Base-by-base conservation (phyloP, 2,329 filamentous ascomycete species). In the Aureobasidium melanogenum region DNA sequence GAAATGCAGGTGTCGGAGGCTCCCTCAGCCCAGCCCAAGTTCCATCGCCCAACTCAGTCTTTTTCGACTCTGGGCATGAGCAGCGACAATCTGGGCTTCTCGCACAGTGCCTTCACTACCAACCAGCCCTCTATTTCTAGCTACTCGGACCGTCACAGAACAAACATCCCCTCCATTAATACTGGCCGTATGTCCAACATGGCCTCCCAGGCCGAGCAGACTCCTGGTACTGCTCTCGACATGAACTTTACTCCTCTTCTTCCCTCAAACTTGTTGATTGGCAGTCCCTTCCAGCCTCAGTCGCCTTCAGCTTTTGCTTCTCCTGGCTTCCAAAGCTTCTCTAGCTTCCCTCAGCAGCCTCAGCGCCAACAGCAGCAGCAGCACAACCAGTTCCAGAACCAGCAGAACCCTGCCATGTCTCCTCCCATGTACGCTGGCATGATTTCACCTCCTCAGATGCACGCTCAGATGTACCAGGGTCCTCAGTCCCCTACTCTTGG, bases 191-290 rank as follows among this genome's bases (percentile, higher is more conserved):
- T 77, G 54, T 76, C 75, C 59, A 77, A 80, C 64, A 81, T 83
- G 69, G 84, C 81, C 72, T 79, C 77, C 63, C 83, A 82, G 69
- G 91, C 96, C 66, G 85, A 96, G 84, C 82, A 88, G 67, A 93
- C 89, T 26, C 92, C 94, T 17, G 91, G 89, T 46, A 93, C 91
- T 57, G 91, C 84, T 46, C 96, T 91, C 72, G 94, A 97, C 72
- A 97, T 97, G 93, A 94, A 97, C 77, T 97, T 97, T 76, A 97
- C 94, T 12, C 93, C 94, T 66, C 83, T 99, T 66, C 84, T 99
- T 39, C 94, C 94, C 38, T 97, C 93, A 36, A 91, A 97, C 76
- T 81, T 99, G 68, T 85, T 99, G 28, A 87, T 97, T 55, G 94
- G 94, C 51, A 97, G 91, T 75, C 94, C 94, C 19, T 97, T 97